phyloP scores from a whole-genome alignment of 1,139 yeast species.

The Diutina siamensis region DNA sequence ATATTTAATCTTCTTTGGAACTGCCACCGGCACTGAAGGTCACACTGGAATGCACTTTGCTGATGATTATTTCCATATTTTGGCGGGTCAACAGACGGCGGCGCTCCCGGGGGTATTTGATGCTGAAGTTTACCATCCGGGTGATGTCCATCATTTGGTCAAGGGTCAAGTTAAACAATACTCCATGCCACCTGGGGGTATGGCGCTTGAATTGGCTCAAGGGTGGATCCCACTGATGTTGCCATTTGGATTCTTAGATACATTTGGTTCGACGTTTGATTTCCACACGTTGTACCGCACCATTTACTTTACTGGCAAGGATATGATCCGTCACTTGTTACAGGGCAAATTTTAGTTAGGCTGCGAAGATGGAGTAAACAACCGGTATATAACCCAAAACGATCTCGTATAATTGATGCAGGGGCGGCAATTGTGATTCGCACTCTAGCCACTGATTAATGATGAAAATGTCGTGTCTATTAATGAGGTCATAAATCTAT shows the following conservation, averaged over 20 bases:
- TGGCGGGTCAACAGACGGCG: constrained; percentile 69
- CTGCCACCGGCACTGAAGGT: constrained; percentile 78
- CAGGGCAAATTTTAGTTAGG: constrained; percentile 48
- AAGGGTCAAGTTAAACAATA: constrained; percentile 78
- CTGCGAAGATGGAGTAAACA: not conserved
- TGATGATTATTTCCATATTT: constrained; percentile 88
- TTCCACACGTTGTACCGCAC: constrained; percentile 58
- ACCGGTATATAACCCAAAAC: not conserved
- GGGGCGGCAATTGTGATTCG: not conserved
- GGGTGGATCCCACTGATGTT: constrained; percentile 99
- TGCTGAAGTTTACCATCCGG: constrained; percentile 65
- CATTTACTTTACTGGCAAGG: constrained; percentile 58
- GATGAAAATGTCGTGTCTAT: not conserved
- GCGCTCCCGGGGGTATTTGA: constrained; percentile 48
- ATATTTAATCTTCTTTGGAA: constrained; percentile 49
- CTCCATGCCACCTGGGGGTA: constrained; percentile 67
- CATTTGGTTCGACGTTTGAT: constrained; percentile 72
- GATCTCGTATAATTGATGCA: not conserved
- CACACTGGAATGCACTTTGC: constrained; percentile 94
- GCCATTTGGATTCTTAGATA: constrained; percentile 86
- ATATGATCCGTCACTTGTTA: constrained; percentile 60
- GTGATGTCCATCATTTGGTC: constrained; percentile 67
- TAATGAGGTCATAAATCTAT: constrained; percentile 4
- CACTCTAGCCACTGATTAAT: not conserved
- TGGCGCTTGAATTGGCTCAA: constrained; percentile 92